Conservation (phyloP, 2,329 filamentous ascomycete genomes). For the Stagonosporopsis chrysanthemi region DNA sequence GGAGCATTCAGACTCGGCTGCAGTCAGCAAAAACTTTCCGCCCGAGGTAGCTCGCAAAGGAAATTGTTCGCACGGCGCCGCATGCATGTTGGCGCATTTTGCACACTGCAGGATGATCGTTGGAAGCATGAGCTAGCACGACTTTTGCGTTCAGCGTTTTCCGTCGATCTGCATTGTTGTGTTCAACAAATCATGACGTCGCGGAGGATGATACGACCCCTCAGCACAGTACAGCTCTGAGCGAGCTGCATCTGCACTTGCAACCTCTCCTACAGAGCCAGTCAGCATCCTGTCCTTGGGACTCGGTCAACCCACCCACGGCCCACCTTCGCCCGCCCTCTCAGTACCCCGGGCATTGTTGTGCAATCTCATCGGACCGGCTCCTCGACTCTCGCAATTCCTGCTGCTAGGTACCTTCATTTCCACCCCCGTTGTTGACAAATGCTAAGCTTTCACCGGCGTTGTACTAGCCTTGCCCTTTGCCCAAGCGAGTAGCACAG, state of each 20-base stretch:
- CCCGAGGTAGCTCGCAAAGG: neutral
- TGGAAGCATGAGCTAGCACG: neutral
- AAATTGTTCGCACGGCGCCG: neutral
- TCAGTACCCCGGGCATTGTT: neutral
- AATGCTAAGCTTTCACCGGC: conserved; percentile 16
- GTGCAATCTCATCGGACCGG: neutral
- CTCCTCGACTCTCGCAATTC: conserved; percentile 3
- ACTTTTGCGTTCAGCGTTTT: neutral
- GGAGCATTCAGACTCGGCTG: conserved; percentile 1
- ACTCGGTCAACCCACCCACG: neutral
- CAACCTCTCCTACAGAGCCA: conserved; percentile 2
- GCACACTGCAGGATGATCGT: neutral
- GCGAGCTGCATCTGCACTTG: conserved; percentile 10
- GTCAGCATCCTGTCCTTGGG: neutral
- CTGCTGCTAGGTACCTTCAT: conserved; percentile 5
- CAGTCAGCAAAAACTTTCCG: conserved; percentile 4
- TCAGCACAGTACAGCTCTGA: neutral
- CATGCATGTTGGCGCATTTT: neutral
- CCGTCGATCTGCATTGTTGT: neutral
- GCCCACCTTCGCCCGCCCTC: neutral
- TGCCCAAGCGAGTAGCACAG: conserved; percentile 13
- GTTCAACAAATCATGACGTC: neutral
- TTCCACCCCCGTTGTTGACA: neutral
- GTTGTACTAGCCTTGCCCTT: conserved; percentile 4
- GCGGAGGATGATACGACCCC: neutral